phyloP scores from a whole-genome alignment of 208 protist genomes.

The Trypanosoma mega region DNA sequence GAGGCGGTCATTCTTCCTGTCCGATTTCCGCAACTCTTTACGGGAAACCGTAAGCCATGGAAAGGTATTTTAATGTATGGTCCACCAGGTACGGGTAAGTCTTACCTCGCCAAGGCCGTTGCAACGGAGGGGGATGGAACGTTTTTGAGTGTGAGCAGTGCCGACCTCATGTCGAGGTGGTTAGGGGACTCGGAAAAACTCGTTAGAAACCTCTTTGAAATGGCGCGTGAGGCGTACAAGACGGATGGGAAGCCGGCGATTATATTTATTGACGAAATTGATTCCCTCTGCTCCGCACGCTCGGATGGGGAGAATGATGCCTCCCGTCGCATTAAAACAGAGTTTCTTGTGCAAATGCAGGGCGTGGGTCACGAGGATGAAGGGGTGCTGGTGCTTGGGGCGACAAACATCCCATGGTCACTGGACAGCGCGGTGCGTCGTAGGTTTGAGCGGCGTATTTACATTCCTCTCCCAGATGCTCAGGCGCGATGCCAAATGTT shows the following conservation, averaged over 20 bases:
- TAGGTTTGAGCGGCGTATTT: slow-evolving; percentile 92
- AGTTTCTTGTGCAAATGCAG: slow-evolving; percentile 99
- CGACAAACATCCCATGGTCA: slow-evolving; percentile 91
- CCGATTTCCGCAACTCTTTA: slow-evolving; percentile 93
- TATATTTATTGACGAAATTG: slow-evolving; percentile 96
- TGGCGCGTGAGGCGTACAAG: slow-evolving; percentile 83
- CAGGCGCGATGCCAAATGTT: slow-evolving; percentile 91
- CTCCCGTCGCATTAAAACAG: slow-evolving; percentile 98
- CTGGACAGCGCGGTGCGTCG: slow-evolving; percentile 91
- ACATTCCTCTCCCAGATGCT: slow-evolving; percentile 92
- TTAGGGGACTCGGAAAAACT: slow-evolving; percentile 94
- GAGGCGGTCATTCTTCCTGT: slow-evolving; percentile 92
- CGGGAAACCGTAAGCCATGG: slow-evolving; percentile 89
- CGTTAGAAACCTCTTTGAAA: slow-evolving; percentile 92
- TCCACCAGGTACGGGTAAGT: slow-evolving; percentile 93
- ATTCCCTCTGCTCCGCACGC: slow-evolving; percentile 88
- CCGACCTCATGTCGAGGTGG: slow-evolving; percentile 91
- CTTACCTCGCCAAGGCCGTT: slow-evolving; percentile 92
- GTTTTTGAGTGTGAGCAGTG: slow-evolving; percentile 93
- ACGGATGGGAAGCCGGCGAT: slow-evolving; percentile 82
- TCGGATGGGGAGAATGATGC: slow-evolving; percentile 90
- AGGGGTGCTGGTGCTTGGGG: slow-evolving; percentile 89
- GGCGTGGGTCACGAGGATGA: slow-evolving; percentile 86
- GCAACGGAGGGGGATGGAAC: slow-evolving; percentile 87
- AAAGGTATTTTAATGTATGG: slow-evolving; percentile 93